Evolutionary conservation across 805 yeast species (phyloP).

Genomic region (Kuraishia piskuri): DNA sequence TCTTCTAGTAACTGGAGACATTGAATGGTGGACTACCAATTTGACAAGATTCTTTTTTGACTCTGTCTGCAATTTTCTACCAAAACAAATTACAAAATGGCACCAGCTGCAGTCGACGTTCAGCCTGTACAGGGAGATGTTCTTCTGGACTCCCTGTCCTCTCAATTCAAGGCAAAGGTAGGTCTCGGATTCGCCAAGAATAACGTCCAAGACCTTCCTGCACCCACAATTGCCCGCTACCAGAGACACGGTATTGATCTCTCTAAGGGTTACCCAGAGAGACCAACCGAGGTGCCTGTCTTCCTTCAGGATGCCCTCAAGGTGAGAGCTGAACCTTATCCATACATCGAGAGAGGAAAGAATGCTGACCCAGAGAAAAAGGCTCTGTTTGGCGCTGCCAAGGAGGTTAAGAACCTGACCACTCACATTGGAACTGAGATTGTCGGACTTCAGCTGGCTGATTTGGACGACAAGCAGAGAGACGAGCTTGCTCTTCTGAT

Average conservation of each 20-base stretch:
- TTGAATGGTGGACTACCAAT: too few species aligned
- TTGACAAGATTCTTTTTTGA: too few species aligned
- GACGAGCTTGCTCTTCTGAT: constrained; percentile 35
- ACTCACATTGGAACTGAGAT: constrained; percentile 42
- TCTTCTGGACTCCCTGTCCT: not conserved
- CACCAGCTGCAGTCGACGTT: not conserved
- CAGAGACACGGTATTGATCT: not conserved
- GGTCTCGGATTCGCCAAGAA: constrained; percentile 1
- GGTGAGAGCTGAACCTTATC: constrained; percentile 25
- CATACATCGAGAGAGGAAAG: constrained; percentile 26
- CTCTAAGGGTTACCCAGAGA: constrained; percentile 1
- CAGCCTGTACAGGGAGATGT: not conserved
- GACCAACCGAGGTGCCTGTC: constrained; percentile 19
- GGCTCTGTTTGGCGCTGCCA: constrained; percentile 31
- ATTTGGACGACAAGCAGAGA: constrained; percentile 28
- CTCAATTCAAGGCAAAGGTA: constrained; percentile 1
- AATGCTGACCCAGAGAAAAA: constrained; percentile 33
- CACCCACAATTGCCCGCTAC: not conserved
- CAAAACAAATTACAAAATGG: not conserved
- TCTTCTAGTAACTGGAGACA: not conserved
- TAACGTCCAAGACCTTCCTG: not conserved
- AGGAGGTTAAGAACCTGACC: constrained; percentile 32
- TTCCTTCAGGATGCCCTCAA: constrained; percentile 31
- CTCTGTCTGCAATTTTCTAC: too few species aligned
- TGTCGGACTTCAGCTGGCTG: constrained; percentile 35